Evolutionary conservation across 495 filamentous ascomycete genomes (phyloP).

Genomic region (Penicillium salamii): DNA sequence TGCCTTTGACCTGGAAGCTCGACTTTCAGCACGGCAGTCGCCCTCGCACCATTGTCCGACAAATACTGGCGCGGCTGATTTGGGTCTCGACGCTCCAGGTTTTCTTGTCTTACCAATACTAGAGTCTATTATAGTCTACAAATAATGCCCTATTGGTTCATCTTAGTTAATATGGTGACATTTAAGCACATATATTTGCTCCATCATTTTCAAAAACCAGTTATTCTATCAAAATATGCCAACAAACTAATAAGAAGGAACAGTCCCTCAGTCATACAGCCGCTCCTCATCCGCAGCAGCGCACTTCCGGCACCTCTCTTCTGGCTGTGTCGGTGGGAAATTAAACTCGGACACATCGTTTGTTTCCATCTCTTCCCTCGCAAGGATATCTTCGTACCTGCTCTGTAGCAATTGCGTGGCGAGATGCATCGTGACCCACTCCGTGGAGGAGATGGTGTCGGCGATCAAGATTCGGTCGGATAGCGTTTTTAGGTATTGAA

Average conservation of each 20-base stretch:
- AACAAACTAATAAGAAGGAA: neutral
- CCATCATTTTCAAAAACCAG: neutral
- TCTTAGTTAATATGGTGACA: neutral
- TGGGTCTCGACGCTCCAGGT: neutral
- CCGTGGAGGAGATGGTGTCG: neutral
- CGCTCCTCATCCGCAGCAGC: neutral
- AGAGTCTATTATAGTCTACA: neutral
- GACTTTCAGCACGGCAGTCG: constrained; percentile 1
- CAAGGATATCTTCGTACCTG: neutral
- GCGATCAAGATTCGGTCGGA: neutral
- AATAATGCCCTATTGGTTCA: neutral
- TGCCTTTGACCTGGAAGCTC: too few species aligned
- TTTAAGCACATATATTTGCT: neutral
- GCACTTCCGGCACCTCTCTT: neutral
- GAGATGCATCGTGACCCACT: neutral
- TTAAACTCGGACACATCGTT: neutral
- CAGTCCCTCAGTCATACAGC: neutral
- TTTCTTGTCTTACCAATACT: neutral
- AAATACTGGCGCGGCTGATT: neutral
- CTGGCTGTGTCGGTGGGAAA: neutral
- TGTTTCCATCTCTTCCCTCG: neutral
- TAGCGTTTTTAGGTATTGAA: constrained; percentile 2
- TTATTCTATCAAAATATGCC: neutral
- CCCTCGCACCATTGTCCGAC: neutral
- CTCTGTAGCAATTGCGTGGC: neutral